phyloP scores from a whole-genome alignment of 2,329 filamentous ascomycete genomes.

The Trichoderma koningiopsis region DNA sequence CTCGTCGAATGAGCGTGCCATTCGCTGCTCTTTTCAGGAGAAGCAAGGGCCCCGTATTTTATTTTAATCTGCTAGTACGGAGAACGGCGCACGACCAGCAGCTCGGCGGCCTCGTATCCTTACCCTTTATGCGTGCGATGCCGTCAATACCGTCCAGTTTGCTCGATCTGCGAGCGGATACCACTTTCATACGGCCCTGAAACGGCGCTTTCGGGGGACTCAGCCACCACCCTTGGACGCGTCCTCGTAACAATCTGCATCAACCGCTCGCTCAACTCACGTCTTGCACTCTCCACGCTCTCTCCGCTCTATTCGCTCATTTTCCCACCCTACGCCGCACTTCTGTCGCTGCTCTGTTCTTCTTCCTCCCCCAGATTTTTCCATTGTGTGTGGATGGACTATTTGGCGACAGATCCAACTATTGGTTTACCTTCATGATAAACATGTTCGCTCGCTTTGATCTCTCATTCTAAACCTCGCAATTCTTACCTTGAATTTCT shows the following conservation, averaged over 20 bases:
- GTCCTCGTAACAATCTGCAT: slow-evolving; percentile 17
- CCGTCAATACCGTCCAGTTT: slow-evolving; percentile 8
- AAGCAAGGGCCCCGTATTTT: slow-evolving; percentile 20
- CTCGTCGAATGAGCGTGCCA: slow-evolving; percentile 22
- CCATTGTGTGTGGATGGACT: slow-evolving; percentile 21
- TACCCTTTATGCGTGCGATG: slow-evolving; percentile 1
- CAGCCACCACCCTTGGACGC: slow-evolving; percentile 24
- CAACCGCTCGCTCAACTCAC: neutral
- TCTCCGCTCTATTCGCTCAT: slow-evolving; percentile 11
- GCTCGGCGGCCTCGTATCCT: slow-evolving; percentile 12
- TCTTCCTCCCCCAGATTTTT: slow-evolving; percentile 20
- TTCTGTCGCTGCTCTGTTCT: slow-evolving; percentile 8
- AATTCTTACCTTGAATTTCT: neutral
- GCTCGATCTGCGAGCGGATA: slow-evolving; percentile 21
- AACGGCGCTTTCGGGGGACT: slow-evolving; percentile 19
- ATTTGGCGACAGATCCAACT: slow-evolving; percentile 24
- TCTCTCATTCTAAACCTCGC: slow-evolving; percentile 16
- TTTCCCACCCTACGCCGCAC: neutral
- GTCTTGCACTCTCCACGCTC: neutral
- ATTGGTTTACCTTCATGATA: slow-evolving; percentile 20
- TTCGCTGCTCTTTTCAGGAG: slow-evolving; percentile 21
- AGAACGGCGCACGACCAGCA: slow-evolving; percentile 8
- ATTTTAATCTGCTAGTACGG: slow-evolving; percentile 22
- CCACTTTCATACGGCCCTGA: slow-evolving; percentile 21
- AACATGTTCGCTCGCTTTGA: slow-evolving; percentile 23